These are phyloP conservation scores for Triticum dicoccoides DNA, from an alignment of 176 grass and related monocot species.

Conservation along the genomic window DNA sequence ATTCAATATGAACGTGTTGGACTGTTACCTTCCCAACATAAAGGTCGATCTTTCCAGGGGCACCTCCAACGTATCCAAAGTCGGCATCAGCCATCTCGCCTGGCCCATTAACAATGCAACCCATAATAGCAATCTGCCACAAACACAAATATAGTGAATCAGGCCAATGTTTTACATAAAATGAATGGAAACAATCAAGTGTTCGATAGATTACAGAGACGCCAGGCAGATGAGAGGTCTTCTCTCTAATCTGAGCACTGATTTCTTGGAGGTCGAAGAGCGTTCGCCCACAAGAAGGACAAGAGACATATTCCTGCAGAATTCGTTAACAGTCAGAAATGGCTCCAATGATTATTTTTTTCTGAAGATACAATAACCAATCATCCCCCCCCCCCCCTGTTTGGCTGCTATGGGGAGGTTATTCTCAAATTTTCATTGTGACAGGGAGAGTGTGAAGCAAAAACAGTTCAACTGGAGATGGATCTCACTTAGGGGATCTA, in stretches of 20 bases:
- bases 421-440: not conserved
- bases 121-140: constrained; percentile 92
- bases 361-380: not conserved
- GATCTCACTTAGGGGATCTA: not conserved
- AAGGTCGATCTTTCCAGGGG: constrained; percentile 96
- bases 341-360: not conserved
- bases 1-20: not conserved
- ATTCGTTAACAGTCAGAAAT: constrained; percentile 21
- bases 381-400: not conserved
- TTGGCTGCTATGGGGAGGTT: not conserved
- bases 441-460: not conserved
- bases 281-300: constrained; percentile 89
- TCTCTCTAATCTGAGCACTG: constrained; percentile 89
- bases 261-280: constrained; percentile 96
- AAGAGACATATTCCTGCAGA: constrained; percentile 88
- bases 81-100: constrained; percentile 98
- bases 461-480: not conserved
- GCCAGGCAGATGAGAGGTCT: constrained; percentile 87
- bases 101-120: constrained; percentile 94
- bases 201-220: constrained; percentile 65
- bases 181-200: constrained; percentile 16
- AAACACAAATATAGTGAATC: constrained; percentile 13
- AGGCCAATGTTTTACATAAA: not conserved
- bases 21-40: constrained; percentile 90
- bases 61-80: constrained; percentile 93